Percentiles rank a stretch among this genome's conserved stretches.
These are phyloP conservation scores for Ceratocystis harringtonii DNA, from an alignment of 2,329 filamentous ascomycete genomes.

Conservation along the genomic window DNA sequence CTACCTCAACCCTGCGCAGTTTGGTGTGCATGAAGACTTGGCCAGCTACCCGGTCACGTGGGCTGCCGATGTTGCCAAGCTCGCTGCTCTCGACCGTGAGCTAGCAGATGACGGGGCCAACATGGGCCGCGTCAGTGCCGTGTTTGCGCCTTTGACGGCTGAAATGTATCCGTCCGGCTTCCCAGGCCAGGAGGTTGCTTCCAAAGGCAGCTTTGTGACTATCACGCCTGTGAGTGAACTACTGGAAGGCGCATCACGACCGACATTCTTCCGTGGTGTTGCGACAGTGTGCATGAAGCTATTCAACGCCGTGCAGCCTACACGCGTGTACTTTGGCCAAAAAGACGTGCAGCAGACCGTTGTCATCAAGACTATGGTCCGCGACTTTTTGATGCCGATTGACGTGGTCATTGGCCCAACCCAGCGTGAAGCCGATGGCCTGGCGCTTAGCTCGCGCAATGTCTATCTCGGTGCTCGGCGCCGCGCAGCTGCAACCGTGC, in stretches of 20 bases:
- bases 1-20: constrained; percentile 95
- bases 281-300: constrained; percentile 89
- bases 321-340: constrained; percentile 80
- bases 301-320: constrained; percentile 39
- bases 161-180: constrained; percentile 80
- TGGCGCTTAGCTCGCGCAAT: constrained; percentile 86
- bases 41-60: constrained; percentile 82
- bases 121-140: constrained; percentile 56
- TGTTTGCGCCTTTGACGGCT: constrained; percentile 71
- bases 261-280: constrained; percentile 92
- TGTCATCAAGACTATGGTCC: constrained; percentile 71
- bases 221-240: constrained; percentile 72
- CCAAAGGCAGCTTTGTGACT: constrained; percentile 76
- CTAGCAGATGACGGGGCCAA: constrained; percentile 46
- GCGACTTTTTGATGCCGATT: constrained; percentile 69
- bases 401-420: constrained; percentile 63
- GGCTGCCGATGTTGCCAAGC: constrained; percentile 54
- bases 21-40: constrained; percentile 77
- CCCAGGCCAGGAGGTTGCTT: constrained; percentile 56
- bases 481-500: constrained; percentile 54
- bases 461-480: constrained; percentile 74
- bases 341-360: constrained; percentile 97
- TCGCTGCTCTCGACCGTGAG: constrained; percentile 55
- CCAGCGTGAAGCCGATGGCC: constrained; percentile 59
- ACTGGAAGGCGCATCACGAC: constrained; percentile 70